Evolutionary conservation across 2,329 filamentous ascomycete species (phyloP).

Genomic region (Sarocladium brachiariae): DNA sequence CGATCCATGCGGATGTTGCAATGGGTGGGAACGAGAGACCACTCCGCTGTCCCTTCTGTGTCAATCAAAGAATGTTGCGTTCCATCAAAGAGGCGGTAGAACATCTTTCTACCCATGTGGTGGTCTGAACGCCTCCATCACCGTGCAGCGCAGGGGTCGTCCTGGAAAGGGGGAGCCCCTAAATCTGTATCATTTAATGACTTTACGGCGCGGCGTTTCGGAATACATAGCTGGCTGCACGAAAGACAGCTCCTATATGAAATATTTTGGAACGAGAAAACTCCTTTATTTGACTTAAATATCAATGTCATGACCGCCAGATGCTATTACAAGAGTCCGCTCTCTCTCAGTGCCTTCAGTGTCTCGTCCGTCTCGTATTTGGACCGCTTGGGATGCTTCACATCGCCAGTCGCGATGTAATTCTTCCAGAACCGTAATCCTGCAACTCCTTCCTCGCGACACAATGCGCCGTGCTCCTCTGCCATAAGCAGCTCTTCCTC

Average conservation of each 20-base stretch:
- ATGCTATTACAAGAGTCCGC: constrained; percentile 28
- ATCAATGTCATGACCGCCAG: constrained; percentile 4
- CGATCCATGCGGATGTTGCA: constrained; percentile 44
- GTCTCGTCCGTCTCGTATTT: constrained; percentile 33
- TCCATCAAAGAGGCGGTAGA: constrained; percentile 57
- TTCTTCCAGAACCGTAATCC: constrained; percentile 94
- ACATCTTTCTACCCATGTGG: constrained; percentile 55
- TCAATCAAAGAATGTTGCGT: constrained; percentile 54
- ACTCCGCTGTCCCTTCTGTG: constrained; percentile 52
- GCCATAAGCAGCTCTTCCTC: constrained; percentile 96
- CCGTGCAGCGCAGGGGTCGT: not conserved
- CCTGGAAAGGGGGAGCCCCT: not conserved
- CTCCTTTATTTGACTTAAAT: too few species aligned
- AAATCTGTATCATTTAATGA: not conserved
- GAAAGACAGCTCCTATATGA: too few species aligned
- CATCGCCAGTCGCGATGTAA: constrained; percentile 41
- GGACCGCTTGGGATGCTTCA: constrained; percentile 20
- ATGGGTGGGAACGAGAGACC: constrained; percentile 41
- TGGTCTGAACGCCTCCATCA: constrained; percentile 32
- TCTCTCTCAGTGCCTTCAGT: constrained; percentile 35
- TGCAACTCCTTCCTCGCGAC: constrained; percentile 86
- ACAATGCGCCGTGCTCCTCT: constrained; percentile 80
- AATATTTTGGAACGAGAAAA: too few species aligned
- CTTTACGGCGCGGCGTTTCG: not conserved
- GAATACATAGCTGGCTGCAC: not conserved